Base-by-base conservation (phyloP, 139 green algal species). In the Nannochloris sp. region DNA sequence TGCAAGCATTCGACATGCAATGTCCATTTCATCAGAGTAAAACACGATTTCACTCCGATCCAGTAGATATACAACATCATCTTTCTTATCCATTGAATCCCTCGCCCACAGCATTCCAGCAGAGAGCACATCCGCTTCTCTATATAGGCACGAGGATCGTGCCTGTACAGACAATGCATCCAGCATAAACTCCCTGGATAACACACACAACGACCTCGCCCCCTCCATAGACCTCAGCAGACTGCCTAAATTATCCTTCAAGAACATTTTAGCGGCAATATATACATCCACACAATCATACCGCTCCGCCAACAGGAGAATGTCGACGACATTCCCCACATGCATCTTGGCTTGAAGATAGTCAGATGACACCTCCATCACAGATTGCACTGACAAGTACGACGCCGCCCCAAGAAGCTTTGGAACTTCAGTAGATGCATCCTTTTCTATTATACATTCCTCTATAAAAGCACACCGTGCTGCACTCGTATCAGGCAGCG, bases 251-350 rank as follows among this genome's bases (percentile, higher is more conserved):
- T 49, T 64, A 29, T 20, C 17, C 25, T 29, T 29, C 9, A 64
- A 64, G 31, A 29, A 44, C 56, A 17, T n/a, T 6, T 49, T 63
- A 0, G 53, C 62, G 0, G 46, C 1, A 2, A 44, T 14, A 26
- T 57, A 57, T n/a, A 50, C 44, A 2, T 65, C 62, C 1, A 49
- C n/a, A 43, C 69, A 76, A 55, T 71, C 69, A 28, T 62, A 50
- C 3, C 31, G 44, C 3, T 56, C 36, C 6, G 69, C 61, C 55
- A 76, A 63, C 20, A 67, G 23, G 53, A 76, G 50, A 36, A 56
- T 67, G 5, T 62, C 17, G 9, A 59, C 43, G 26, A 59, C 63
- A n/a, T 28, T 76, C 8, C 46, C 56, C 28, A 67, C 53, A 9
- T 17, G 33, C 43, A 76, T 61, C 40, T 51, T 49, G 11, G 17